phyloP scores from a whole-genome alignment of 2,329 filamentous ascomycete genomes.

The Aspergillus pseudoglaucus region DNA sequence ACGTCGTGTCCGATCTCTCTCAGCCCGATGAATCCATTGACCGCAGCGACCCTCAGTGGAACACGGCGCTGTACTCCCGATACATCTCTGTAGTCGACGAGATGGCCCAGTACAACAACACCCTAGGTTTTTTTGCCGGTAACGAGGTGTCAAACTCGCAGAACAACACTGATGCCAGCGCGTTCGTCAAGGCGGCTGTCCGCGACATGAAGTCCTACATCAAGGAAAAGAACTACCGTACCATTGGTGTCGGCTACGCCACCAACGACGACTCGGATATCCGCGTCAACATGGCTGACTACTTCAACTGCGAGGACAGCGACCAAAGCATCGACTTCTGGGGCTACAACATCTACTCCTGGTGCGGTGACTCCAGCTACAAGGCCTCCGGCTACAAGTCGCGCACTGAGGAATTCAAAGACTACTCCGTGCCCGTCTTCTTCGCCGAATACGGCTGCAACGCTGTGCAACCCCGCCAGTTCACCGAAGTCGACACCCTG shows the following conservation, averaged over 20 bases:
- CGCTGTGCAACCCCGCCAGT: constrained; percentile 60
- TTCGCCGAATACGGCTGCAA: constrained; percentile 98
- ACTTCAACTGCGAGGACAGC: constrained; percentile 77
- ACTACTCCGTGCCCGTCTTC: constrained; percentile 88
- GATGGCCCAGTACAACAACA: constrained; percentile 74
- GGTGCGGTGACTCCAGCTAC: constrained; percentile 82
- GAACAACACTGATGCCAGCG: constrained; percentile 79
- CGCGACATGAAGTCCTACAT: constrained; percentile 92
- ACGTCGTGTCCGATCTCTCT: constrained; percentile 82
- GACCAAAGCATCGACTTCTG: constrained; percentile 77
- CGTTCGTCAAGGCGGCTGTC: constrained; percentile 92
- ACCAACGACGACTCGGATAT: constrained; percentile 87
- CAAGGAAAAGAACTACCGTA: constrained; percentile 63
- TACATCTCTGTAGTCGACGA: constrained; percentile 78
- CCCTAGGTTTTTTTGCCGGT: constrained; percentile 91
- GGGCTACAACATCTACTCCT: constrained; percentile 99
- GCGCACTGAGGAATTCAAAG: constrained; percentile 74
- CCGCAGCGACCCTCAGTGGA: constrained; percentile 70
- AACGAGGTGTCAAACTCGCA: constrained; percentile 87
- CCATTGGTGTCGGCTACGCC: constrained; percentile 84
- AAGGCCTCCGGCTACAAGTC: constrained; percentile 67
- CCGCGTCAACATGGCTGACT: constrained; percentile 71
- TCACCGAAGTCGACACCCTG: constrained; percentile 74
- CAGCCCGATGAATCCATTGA: constrained; percentile 77
- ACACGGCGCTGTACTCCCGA: constrained; percentile 64